Base-by-base conservation (phyloP, 2,329 filamentous ascomycete genomes). In the Cercospora brassicicola region DNA sequence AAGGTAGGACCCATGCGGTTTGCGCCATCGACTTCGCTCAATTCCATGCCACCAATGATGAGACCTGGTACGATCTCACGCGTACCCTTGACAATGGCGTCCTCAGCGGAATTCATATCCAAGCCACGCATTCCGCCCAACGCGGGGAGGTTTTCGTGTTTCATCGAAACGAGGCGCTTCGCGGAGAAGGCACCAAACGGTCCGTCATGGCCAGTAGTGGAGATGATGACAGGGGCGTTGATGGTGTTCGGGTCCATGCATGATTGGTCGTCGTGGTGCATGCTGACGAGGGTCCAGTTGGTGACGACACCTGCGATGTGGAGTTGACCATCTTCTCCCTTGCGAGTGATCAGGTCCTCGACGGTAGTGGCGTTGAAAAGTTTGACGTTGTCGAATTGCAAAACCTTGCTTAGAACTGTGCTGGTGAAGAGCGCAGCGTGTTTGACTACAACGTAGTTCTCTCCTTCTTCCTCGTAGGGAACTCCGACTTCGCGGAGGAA, bases 241-340 rank as follows among this genome's bases (percentile, higher is more conserved):
- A 97, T 96, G 76, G 93, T 97, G 87, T 95, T 96, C 73, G 93
- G 93, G 80, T 97, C 94, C 93, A 97, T 96, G 90, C 93, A 97
- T 69, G 88, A 91, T 83, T 96, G 93, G 66, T 70, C 68, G 62
- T 71, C 77, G 71, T 79, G 78, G 70, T 79, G 77, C 78, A 79
- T 91, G 53, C 90, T 88, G 59, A 97, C 93, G 28, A 97, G 86
- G 0, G 93, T 97, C 93, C 93, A 97, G 86, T 97, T 97, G 76
- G 92, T 96, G 65, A 97, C 94, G 1, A 97, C 93, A 75, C 93
- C 93, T 8, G 92, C 91, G 72, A 97, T 89, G 71, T 91, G 89
- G 53, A 96, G 81, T 9, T 83, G 82, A 20, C 84, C 82, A 28
- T 75, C 82, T 57, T 82, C 80, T 15, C 48, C 48, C 11, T 87